phyloP scores from a whole-genome alignment of 805 yeast species.

The Starmerella gropengiesseri region DNA sequence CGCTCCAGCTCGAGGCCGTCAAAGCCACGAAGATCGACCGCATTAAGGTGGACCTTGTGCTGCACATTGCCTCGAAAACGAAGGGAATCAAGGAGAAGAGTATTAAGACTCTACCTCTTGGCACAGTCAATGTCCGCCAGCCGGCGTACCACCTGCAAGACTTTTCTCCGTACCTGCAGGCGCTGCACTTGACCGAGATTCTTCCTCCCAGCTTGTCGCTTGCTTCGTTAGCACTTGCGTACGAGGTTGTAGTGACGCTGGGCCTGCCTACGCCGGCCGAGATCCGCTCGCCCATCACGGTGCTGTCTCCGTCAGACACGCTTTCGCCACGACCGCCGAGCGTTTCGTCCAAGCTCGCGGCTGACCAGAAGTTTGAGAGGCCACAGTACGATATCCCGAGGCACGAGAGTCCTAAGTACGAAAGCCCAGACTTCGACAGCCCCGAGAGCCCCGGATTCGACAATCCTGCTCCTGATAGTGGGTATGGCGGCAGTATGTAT shows the following conservation, averaged over 20 bases:
- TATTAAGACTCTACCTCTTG: background rate
- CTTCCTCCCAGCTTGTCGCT: background rate
- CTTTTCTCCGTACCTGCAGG: background rate
- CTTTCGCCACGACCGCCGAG: too few relatives aligned
- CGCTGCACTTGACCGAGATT: background rate
- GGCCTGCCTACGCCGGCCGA: background rate
- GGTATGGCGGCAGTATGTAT: too few relatives aligned
- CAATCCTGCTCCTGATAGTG: too few relatives aligned
- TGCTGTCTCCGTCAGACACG: conserved; percentile 1
- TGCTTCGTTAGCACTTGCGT: background rate
- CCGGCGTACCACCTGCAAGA: background rate
- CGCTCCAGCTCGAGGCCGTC: background rate
- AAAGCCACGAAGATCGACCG: background rate
- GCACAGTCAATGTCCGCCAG: background rate
- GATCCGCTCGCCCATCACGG: conserved; percentile 1
- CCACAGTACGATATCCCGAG: too few relatives aligned
- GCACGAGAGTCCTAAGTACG: too few relatives aligned
- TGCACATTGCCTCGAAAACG: background rate
- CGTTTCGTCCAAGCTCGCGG: too few relatives aligned
- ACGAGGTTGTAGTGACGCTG: background rate
- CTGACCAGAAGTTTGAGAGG: too few relatives aligned
- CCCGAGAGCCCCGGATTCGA: too few relatives aligned
- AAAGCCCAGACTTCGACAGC: too few relatives aligned
- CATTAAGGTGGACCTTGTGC: background rate
- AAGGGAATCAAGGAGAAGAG: background rate